These are phyloP conservation scores for Xylariaceae sp. DNA, from an alignment of 2,329 filamentous ascomycete species.

Conservation along the genomic window DNA sequence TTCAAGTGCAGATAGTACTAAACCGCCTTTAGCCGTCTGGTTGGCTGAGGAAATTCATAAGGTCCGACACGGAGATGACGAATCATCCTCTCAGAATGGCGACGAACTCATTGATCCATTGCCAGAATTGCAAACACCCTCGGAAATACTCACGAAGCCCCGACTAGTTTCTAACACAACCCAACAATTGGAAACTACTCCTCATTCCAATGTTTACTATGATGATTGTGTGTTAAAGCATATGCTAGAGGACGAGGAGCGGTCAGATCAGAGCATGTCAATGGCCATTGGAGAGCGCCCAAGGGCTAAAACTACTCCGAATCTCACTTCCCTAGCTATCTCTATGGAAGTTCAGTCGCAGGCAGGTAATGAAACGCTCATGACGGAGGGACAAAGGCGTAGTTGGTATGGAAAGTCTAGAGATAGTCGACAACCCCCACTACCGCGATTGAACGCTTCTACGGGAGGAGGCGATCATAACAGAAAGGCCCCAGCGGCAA, in stretches of 20 bases:
- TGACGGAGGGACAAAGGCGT: not conserved
- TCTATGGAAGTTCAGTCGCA: too few relatives aligned
- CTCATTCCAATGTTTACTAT: constrained; percentile 27
- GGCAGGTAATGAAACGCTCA: too few relatives aligned
- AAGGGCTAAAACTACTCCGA: not conserved
- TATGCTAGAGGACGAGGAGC: constrained; percentile 30
- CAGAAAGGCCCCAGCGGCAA: too few relatives aligned
- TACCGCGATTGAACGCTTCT: not conserved
- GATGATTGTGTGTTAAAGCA: constrained; percentile 34
- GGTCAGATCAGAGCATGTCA: not conserved
- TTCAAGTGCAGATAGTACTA: constrained; percentile 19
- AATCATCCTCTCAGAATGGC: constrained; percentile 5
- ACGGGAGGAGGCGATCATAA: not conserved
- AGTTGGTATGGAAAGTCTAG: too few relatives aligned
- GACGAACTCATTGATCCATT: not conserved
- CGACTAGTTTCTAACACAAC: constrained; percentile 17
- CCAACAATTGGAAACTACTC: constrained; percentile 16
- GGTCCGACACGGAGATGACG: constrained; percentile 20
- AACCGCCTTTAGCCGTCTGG: constrained; percentile 25
- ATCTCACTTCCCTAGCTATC: too few relatives aligned
- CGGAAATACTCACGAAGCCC: constrained; percentile 5
- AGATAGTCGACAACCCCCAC: not conserved
- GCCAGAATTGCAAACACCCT: constrained; percentile 11
- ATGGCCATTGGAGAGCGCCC: not conserved
- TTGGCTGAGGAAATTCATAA: constrained; percentile 34